phyloP scores from a whole-genome alignment of 2,329 filamentous ascomycete genomes.

The Colletotrichum sp. region DNA sequence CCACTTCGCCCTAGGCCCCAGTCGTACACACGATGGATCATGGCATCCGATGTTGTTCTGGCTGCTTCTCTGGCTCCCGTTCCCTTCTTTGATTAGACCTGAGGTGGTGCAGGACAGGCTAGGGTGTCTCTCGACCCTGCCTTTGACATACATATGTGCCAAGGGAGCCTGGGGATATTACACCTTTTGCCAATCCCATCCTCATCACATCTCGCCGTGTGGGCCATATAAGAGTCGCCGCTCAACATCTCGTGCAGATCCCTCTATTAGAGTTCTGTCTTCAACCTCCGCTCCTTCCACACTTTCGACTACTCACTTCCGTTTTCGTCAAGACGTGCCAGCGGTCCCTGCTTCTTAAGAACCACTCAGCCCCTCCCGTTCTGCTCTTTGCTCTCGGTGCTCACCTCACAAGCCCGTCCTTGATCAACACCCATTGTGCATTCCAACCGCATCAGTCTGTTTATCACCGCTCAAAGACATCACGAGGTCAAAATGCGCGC shows the following conservation, averaged over 20 bases:
- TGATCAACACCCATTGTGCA: not conserved
- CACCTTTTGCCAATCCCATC: not conserved
- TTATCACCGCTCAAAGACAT: not conserved
- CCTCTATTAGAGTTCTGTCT: not conserved
- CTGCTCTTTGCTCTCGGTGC: not conserved
- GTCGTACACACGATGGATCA: constrained; percentile 10
- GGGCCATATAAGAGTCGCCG: constrained; percentile 6
- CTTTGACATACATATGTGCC: constrained; percentile 4
- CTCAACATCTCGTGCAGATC: not conserved
- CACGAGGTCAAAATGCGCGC: constrained; percentile 23
- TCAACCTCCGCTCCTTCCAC: not conserved
- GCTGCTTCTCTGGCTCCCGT: constrained; percentile 1
- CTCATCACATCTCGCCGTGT: constrained; percentile 2
- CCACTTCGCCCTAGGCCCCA: not conserved
- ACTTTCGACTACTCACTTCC: not conserved
- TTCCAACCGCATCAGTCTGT: not conserved
- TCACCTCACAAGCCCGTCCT: not conserved
- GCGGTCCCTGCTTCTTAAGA: constrained; percentile 7
- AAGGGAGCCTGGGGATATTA: not conserved
- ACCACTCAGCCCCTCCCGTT: not conserved
- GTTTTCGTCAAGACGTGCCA: not conserved
- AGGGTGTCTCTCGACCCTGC: not conserved
- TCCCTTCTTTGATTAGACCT: constrained; percentile 15
- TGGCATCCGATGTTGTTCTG: constrained; percentile 5
- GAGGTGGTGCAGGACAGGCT: not conserved